phyloP scores from a whole-genome alignment of 257 asterid genomes.

The Scutellaria galericulata region DNA sequence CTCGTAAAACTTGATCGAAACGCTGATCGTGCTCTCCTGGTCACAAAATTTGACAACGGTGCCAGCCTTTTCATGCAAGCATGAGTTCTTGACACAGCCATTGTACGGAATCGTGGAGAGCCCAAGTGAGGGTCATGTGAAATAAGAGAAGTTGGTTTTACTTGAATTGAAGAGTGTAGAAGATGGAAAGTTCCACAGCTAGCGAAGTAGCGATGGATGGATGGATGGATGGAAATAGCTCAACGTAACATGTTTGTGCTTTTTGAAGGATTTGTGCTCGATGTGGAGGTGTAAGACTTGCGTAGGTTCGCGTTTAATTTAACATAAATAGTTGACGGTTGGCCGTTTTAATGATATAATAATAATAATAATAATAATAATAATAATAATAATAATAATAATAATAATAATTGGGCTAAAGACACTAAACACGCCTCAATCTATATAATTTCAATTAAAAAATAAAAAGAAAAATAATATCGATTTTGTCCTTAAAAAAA shows the following conservation, averaged over 20 bases:
- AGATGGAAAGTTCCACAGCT: not conserved
- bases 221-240: slow-evolving; percentile 36
- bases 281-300: not conserved
- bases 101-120: slow-evolving; percentile 23
- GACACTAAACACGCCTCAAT: no score
- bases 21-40: slow-evolving; percentile 25
- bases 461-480: no score
- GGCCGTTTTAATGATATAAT: no score
- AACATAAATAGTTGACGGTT: no score
- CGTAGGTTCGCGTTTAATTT: not conserved
- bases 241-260: slow-evolving; percentile 27
- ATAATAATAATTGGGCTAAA: no score
- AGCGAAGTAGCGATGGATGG: no score
- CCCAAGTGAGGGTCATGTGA: slow-evolving; percentile 32
- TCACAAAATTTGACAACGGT: slow-evolving; percentile 27
- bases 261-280: not conserved
- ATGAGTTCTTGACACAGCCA: slow-evolving; percentile 40
- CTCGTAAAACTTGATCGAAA: slow-evolving; percentile 44
- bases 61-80: slow-evolving; percentile 46
- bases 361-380: no score
- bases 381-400: no score
- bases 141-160: not conserved
- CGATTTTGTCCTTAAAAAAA: no score
- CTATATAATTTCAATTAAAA: no score
- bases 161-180: not conserved